Base-by-base conservation (phyloP, 768 basidiomycete species). In the Rhodocollybia butyracea region DNA sequence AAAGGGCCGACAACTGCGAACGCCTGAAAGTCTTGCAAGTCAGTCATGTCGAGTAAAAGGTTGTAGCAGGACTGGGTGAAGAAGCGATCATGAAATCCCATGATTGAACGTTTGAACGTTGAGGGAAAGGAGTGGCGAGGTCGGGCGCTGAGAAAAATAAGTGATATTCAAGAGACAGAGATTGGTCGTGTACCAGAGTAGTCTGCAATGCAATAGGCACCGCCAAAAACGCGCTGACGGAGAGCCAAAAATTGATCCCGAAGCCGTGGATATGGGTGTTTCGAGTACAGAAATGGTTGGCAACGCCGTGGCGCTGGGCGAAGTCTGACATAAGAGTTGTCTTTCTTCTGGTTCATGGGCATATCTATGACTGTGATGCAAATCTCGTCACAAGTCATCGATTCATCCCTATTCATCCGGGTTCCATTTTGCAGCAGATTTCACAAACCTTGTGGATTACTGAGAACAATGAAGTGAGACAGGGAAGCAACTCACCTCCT, bases 21-120 rank as follows among this genome's bases (percentile, higher is more conserved):
- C n/a, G n/a, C n/a, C n/a, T n/a, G n/a, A n/a, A 93, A 91, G 0
- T 82, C 62, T 3, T 66, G 45, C 2, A 77, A 69, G 57, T 74
- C 73, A 0, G 89, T 88, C 85, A 94, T 92, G 58, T 88, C 89
- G 15, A 71, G 59, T 66, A 94, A 88, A 68, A 92, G 94, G 41
- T 76, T 73, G 46, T 81, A 77, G 64, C 92, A 95, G 42, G 75
- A 68, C 13, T 69, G 60, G 31, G 83, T 82, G 17, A 86, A 82
- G 63, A 89, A 91, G 80, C 72, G 47, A 93, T 65, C 2, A 77
- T 77, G 5, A 78, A 73, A 63, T 90, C 90, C 64, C 85, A 85
- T 0, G 89, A 77, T n/a, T n/a, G n/a, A n/a, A n/a, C n/a, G n/a
- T n/a, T n/a, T n/a, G n/a, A n/a, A n/a, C n/a, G n/a, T 58, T 89